A percentile compares a stretch with the other conserved stretches of the same genome.
Evolutionary conservation across 2,329 filamentous ascomycete genomes (phyloP).

Genomic region (Annulohypoxylon truncatum): DNA sequence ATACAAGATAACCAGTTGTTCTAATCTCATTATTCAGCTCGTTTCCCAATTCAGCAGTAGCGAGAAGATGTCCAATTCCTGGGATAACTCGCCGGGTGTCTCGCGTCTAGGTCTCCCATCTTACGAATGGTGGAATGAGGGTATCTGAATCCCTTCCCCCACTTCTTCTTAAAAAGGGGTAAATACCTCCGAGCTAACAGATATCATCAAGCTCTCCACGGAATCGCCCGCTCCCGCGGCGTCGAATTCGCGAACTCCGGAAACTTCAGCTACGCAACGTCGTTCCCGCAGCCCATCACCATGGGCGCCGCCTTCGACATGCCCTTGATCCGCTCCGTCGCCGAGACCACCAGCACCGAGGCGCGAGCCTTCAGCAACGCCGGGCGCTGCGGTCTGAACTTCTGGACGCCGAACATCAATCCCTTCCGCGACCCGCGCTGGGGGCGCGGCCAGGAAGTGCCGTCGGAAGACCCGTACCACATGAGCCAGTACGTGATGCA

Average conservation of each 20-base stretch:
- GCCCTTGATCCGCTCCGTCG: constrained; percentile 67
- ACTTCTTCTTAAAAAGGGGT: not conserved
- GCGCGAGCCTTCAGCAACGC: constrained; percentile 73
- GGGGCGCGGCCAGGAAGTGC: constrained; percentile 71
- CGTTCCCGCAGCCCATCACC: constrained; percentile 73
- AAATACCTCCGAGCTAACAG: not conserved
- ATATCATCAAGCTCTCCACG: constrained; percentile 60
- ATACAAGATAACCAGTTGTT: not conserved
- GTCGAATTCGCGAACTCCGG: constrained; percentile 63
- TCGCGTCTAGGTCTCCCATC: constrained; percentile 64
- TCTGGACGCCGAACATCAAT: constrained; percentile 76
- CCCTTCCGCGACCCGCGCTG: constrained; percentile 72
- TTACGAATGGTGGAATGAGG: constrained; percentile 69
- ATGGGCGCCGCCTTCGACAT: constrained; percentile 74
- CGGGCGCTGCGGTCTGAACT: constrained; percentile 66
- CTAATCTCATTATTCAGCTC: constrained; percentile 55
- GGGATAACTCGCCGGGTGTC: constrained; percentile 57
- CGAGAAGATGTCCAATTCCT: constrained; percentile 64
- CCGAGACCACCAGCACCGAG: constrained; percentile 67
- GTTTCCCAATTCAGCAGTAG: constrained; percentile 62
- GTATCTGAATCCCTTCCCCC: not conserved
- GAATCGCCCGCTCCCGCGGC: constrained; percentile 63
- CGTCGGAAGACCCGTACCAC: constrained; percentile 66
- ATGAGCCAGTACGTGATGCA: constrained; percentile 64
- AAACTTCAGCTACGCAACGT: constrained; percentile 70